A percentile compares a stretch with the other conserved stretches of the same genome.
phyloP scores from a whole-genome alignment of 2,329 filamentous ascomycete species.

The Colletotrichum neosansevieriae region DNA sequence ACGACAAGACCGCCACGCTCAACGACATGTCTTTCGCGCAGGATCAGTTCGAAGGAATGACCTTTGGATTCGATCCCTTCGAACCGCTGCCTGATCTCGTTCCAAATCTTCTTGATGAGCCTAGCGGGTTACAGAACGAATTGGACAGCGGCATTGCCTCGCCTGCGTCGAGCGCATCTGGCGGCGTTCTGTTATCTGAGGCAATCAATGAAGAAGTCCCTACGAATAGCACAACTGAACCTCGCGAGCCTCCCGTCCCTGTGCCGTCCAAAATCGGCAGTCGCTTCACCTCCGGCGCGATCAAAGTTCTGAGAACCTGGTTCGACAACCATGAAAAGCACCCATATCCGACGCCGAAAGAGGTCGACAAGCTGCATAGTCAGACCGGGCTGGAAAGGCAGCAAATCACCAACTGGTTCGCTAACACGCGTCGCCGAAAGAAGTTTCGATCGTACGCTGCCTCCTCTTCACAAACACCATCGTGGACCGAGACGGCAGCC shows the following conservation, averaged over 20 bases:
- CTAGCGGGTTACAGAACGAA: not conserved
- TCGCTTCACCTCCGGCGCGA: constrained; percentile 35
- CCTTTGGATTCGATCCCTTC: constrained; percentile 13
- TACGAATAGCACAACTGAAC: not conserved
- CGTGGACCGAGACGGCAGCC: constrained; percentile 47
- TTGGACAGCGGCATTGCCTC: not conserved
- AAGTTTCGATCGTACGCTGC: constrained; percentile 65
- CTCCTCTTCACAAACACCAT: constrained; percentile 61
- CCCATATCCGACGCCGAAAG: constrained; percentile 75
- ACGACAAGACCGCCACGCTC: not conserved
- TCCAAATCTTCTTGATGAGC: not conserved
- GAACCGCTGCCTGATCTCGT: not conserved
- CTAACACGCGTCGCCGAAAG: constrained; percentile 73
- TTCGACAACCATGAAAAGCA: constrained; percentile 70
- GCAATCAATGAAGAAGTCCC: not conserved
- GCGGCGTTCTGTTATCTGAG: constrained; percentile 1
- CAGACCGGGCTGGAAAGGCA: constrained; percentile 70
- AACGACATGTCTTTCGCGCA: not conserved
- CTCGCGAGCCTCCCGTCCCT: not conserved
- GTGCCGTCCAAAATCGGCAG: constrained; percentile 2
- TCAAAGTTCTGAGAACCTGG: constrained; percentile 72
- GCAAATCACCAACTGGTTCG: constrained; percentile 79
- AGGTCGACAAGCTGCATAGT: constrained; percentile 69
- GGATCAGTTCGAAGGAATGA: not conserved
- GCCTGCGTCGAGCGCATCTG: constrained; percentile 6